These are phyloP conservation scores for Pisolithus albus DNA, from an alignment of 768 basidiomycete species.

Conservation along the genomic window DNA sequence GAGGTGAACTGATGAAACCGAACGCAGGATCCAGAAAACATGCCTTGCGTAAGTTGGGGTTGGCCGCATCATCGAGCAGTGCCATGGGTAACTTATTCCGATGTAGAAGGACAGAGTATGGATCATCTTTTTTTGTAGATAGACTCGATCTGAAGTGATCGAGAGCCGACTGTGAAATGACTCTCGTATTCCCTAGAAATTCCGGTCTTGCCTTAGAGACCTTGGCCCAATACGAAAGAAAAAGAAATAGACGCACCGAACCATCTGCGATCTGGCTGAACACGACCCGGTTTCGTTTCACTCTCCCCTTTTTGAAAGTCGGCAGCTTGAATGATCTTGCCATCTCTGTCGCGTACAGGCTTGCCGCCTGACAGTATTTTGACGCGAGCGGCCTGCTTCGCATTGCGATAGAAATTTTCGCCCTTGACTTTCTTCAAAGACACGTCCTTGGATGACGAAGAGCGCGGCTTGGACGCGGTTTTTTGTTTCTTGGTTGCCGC, in stretches of 20 bases:
- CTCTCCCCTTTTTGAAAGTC: slow-evolving; percentile 95
- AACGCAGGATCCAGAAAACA: slow-evolving; percentile 3
- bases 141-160: slow-evolving; percentile 95
- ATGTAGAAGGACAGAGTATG: slow-evolving; percentile 89
- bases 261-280: slow-evolving; percentile 95
- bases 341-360: slow-evolving; percentile 71
- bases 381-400: slow-evolving; percentile 73
- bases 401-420: slow-evolving; percentile 98
- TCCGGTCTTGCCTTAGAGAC: slow-evolving; percentile 6
- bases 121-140: slow-evolving; percentile 78
- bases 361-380: slow-evolving; percentile 46
- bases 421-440: slow-evolving; percentile 74
- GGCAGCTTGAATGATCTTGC: slow-evolving; percentile 88
- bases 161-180: slow-evolving; percentile 92
- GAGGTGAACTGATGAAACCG: slow-evolving; percentile 2
- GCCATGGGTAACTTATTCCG: slow-evolving; percentile 98
- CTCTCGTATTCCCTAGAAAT: slow-evolving; percentile 84
- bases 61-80: slow-evolving; percentile 82
- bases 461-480: slow-evolving; percentile 23
- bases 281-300: slow-evolving; percentile 82
- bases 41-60: slow-evolving; percentile 74
- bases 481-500: slow-evolving; percentile 24
- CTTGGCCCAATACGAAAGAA: neutral
- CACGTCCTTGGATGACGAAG: slow-evolving; percentile 39
- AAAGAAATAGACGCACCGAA: slow-evolving; percentile 61